Percentiles rank a stretch among this genome's conserved stretches.
Evolutionary conservation across 2,329 filamentous ascomycete species (phyloP).

Genomic region (Colletotrichum sp.): DNA sequence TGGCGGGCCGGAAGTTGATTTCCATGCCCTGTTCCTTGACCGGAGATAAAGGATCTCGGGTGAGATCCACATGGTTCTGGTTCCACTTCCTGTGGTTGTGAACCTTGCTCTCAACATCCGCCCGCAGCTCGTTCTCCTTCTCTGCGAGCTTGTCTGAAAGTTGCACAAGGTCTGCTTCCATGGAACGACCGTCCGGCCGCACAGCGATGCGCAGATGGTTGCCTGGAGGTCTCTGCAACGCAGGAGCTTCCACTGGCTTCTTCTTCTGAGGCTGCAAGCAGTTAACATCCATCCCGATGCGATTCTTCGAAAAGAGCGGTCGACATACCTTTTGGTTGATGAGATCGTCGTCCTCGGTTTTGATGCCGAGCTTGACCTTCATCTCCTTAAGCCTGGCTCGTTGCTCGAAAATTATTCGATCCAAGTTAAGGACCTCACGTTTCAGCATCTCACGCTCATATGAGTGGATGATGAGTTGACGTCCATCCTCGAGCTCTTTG

Average conservation of each 20-base stretch:
- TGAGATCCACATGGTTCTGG: conserved; percentile 85
- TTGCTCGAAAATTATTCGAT: conserved; percentile 83
- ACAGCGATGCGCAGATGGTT: conserved; percentile 73
- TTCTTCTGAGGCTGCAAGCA: conserved; percentile 69
- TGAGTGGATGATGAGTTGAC: conserved; percentile 78
- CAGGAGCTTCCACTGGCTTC: conserved; percentile 66
- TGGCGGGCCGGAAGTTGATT: conserved; percentile 72
- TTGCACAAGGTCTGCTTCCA: conserved; percentile 80
- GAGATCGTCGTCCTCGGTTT: conserved; percentile 90
- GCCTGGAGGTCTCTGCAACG: conserved; percentile 65
- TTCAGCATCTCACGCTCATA: conserved; percentile 81
- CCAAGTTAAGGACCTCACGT: conserved; percentile 76
- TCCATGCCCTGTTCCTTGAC: conserved; percentile 69
- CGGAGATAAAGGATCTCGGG: conserved; percentile 83
- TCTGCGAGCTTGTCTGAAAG: conserved; percentile 80
- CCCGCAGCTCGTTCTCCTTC: conserved; percentile 80
- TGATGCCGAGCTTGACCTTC: conserved; percentile 88
- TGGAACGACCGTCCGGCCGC: conserved; percentile 71
- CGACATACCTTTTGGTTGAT: conserved; percentile 85
- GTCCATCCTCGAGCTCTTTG: conserved; percentile 87
- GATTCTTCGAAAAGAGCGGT: neutral
- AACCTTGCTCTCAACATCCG: conserved; percentile 85
- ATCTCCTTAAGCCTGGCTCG: conserved; percentile 82
- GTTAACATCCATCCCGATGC: conserved; percentile 39
- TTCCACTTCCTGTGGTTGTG: conserved; percentile 93